Percentiles rank a stretch among this genome's conserved stretches.
These are phyloP conservation scores for Coniella lustricola DNA, from an alignment of 2,329 filamentous ascomycete genomes.

Conservation along the genomic window DNA sequence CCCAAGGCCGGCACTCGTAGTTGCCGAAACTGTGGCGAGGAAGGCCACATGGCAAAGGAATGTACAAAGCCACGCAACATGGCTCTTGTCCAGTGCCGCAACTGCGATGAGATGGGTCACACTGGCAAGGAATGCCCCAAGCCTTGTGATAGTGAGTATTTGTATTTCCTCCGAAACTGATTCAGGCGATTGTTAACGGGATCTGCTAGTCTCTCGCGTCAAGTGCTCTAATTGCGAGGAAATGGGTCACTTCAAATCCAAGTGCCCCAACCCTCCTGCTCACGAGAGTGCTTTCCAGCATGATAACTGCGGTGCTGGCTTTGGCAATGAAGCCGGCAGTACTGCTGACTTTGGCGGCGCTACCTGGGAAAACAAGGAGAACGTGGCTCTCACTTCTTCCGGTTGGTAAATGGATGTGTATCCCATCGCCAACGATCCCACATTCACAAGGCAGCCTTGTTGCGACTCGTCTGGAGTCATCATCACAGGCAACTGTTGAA, in stretches of 20 bases:
- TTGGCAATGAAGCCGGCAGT: conserved; percentile 5
- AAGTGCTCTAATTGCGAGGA: conserved; percentile 52
- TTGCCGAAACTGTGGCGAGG: conserved; percentile 53
- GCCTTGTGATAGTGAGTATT: conserved; percentile 44
- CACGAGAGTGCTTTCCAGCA: conserved; percentile 19
- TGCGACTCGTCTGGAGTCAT: not conserved
- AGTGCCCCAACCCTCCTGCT: conserved; percentile 29
- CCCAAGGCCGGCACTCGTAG: conserved; percentile 48
- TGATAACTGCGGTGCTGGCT: conserved; percentile 5
- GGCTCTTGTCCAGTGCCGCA: conserved; percentile 38
- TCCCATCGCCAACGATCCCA: not conserved
- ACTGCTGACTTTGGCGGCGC: conserved; percentile 11
- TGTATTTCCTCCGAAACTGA: not conserved
- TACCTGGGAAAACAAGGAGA: conserved; percentile 7
- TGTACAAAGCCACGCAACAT: conserved; percentile 44
- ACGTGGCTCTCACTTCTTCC: not conserved
- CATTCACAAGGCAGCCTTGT: not conserved
- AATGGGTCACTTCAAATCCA: conserved; percentile 36
- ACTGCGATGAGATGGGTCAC: conserved; percentile 47
- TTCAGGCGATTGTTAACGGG: not conserved
- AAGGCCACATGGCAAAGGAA: conserved; percentile 56
- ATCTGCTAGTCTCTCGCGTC: conserved; percentile 38
- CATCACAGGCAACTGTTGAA: too few species aligned
- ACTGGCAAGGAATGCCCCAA: conserved; percentile 43
- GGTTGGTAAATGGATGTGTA: conserved; percentile 2